A percentile compares a stretch with the other conserved stretches of the same genome.
phyloP scores from a whole-genome alignment of 2,329 filamentous ascomycete genomes.

The Claviceps cyperi region DNA sequence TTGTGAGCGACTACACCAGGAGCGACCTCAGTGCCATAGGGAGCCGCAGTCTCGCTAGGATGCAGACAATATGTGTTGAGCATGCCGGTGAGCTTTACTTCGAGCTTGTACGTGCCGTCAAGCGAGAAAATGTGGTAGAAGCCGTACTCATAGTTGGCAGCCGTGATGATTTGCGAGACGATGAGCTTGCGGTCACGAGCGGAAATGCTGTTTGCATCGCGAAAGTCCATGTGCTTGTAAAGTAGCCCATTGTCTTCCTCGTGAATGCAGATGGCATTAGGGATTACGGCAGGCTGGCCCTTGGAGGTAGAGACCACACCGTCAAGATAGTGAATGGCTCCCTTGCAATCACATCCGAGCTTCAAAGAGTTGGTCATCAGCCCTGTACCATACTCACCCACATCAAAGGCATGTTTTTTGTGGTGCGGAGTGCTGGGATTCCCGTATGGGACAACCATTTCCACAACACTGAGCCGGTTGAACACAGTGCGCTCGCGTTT shows the following conservation, averaged over 20 bases:
- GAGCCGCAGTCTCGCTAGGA: constrained; percentile 17
- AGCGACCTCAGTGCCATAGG: constrained; percentile 49
- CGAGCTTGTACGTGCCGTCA: constrained; percentile 51
- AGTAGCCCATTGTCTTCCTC: constrained; percentile 38
- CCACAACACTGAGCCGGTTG: constrained; percentile 51
- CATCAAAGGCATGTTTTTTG: constrained; percentile 54
- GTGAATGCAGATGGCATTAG: constrained; percentile 29
- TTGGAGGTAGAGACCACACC: constrained; percentile 20
- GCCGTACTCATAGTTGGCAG: constrained; percentile 49
- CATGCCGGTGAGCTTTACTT: constrained; percentile 40
- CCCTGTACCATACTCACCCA: constrained; percentile 52
- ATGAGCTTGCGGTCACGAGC: constrained; percentile 44
- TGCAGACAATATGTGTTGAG: constrained; percentile 29
- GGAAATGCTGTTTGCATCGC: constrained; percentile 42
- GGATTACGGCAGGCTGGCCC: constrained; percentile 53
- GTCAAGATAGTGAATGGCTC: constrained; percentile 34
- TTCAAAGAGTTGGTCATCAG: constrained; percentile 51
- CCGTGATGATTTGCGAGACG: constrained; percentile 49
- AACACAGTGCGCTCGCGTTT: constrained; percentile 40
- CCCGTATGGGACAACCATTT: constrained; percentile 59
- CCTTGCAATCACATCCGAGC: constrained; percentile 48
- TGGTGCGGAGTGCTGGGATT: constrained; percentile 49
- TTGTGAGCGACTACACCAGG: constrained; percentile 50
- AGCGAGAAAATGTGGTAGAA: constrained; percentile 25
- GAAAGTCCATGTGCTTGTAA: constrained; percentile 52